phyloP scores from a whole-genome alignment of 768 basidiomycete species.

The Calocybe indica region DNA sequence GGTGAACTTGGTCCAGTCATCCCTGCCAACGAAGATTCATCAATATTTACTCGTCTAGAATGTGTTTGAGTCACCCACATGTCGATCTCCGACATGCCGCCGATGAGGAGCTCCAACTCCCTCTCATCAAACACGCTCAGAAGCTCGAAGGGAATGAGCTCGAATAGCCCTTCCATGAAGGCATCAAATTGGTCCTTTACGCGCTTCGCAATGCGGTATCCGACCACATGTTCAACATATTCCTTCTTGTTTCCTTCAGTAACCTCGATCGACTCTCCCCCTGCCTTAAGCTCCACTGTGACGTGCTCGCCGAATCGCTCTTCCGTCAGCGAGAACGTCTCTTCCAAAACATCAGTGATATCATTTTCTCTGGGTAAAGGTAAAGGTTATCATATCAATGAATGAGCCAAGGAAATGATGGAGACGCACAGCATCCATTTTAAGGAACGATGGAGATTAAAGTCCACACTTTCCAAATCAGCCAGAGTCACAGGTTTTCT shows the following conservation, averaged over 20 bases:
- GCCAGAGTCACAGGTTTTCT: constrained; percentile 51
- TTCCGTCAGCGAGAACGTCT: constrained; percentile 66
- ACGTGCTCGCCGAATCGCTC: constrained; percentile 73
- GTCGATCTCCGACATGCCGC: constrained; percentile 90
- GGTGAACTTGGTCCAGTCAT: constrained; percentile 92
- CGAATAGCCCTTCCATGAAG: constrained; percentile 81
- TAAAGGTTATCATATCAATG: neutral
- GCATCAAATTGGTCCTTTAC: constrained; percentile 81
- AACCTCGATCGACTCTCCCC: constrained; percentile 54
- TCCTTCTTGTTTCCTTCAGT: constrained; percentile 76
- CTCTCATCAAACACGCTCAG: constrained; percentile 89
- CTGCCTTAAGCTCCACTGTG: constrained; percentile 58
- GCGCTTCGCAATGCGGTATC: constrained; percentile 77
- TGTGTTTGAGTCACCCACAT: constrained; percentile 41
- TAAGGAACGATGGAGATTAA: constrained; percentile 62
- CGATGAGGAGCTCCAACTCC: constrained; percentile 84
- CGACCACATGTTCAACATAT: constrained; percentile 72
- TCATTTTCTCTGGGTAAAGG: constrained; percentile 53
- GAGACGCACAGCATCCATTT: constrained; percentile 67
- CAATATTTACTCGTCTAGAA: neutral
- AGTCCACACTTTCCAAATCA: constrained; percentile 68
- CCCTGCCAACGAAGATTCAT: constrained; percentile 31
- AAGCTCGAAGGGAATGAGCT: constrained; percentile 78
- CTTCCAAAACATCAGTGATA: constrained; percentile 69
- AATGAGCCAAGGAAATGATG: neutral